Evolutionary conservation across 2,329 filamentous ascomycete species (phyloP), one percentile per base, ranked within the genome.

Genomic region (Clarireedia monteithiana): DNA sequence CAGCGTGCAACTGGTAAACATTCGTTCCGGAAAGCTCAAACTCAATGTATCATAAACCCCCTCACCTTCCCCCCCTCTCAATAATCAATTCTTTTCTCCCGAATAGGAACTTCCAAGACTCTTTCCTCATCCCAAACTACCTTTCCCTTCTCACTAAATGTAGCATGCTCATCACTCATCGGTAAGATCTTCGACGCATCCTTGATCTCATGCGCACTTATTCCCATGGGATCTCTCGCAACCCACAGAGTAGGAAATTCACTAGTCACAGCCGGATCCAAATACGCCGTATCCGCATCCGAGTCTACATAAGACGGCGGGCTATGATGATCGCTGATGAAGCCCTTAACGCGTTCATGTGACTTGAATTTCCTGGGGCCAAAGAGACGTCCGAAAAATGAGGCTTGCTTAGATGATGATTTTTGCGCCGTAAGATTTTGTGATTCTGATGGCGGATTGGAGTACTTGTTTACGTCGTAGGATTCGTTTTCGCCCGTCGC

Each of bases 91-190:
- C 58, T 62, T 58, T 63, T 63, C 58, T 68, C 55, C 50, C 58
- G 63, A 56, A 68, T 57, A 14, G 65, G 66, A 47, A 62, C 54
- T 34, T 59, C 42, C 30, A 56, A 38, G 27, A 67, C 27, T 3
- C 42, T 52, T 56, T 78, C 73, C 17, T 72, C 66, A 63, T 82
- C 75, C 80, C 81, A 84, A 27, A 75, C 70, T 57, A 85, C 74
- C 64, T 80, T 81, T 67, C 82, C 83, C 73, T 89, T 86, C 64
- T 87, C 85, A 65, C 87, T 78, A 53, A 91, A 74, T 55, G 73
- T 77, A 39, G 87, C 86, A 42, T 83, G 86, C 62, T 89, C 85
- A 62, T 95, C 90, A 0, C 86, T 91, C 1, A 94, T 92, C 1
- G 82, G 80, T n/a, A 89, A 86, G 20, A 87, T 80, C 63, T 80